Base-by-base conservation (phyloP, 2,329 filamentous ascomycete genomes). In the Colletotrichum sp. region DNA sequence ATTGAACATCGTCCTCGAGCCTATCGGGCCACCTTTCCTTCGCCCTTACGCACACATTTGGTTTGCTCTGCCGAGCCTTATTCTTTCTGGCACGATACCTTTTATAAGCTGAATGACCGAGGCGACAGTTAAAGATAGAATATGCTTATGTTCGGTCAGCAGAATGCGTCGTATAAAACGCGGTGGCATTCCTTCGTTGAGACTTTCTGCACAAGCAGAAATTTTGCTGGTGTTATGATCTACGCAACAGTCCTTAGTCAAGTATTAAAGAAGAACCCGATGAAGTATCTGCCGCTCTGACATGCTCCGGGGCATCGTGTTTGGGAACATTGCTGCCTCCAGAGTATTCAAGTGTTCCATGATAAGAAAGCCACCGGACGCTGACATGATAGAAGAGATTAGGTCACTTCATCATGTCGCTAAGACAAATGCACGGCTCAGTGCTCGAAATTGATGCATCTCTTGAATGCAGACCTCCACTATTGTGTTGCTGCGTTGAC, bases 331-430 rank as follows among this genome's bases (percentile, higher is more conserved):
- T 49, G n/a, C 44, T 22, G 11, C 12, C 44, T 13, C 44, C 13
- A 0, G 0, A 49, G 6, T 49, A 49, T 49, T 3, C 4, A 49
- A 49, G 44, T 3, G 6, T 22, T 49, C n/a, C 44, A 49, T 49
- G 0, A 13, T 0, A 22, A 3, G 44, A 22, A 49, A 49, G 0
- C 39, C n/a, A 6, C 44, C n/a, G 44, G 44, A 49, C 11, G n/a
- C 44, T 22, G 44, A 22, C 11, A 11, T 7, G 44, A 0, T n/a
- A 0, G n/a, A 49, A 49, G 44, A 49, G n/a, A n/a, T n/a, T n/a
- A n/a, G n/a, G n/a, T n/a, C n/a, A n/a, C n/a, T n/a, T n/a, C n/a
- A n/a, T n/a, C n/a, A n/a, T n/a, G n/a, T n/a, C n/a, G n/a, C n/a
- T n/a, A n/a, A n/a, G n/a, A n/a, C n/a, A n/a, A n/a, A n/a, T n/a